Evolutionary conservation across 2,329 filamentous ascomycete genomes (phyloP).

Genomic region (Scedosporium dehoogii): DNA sequence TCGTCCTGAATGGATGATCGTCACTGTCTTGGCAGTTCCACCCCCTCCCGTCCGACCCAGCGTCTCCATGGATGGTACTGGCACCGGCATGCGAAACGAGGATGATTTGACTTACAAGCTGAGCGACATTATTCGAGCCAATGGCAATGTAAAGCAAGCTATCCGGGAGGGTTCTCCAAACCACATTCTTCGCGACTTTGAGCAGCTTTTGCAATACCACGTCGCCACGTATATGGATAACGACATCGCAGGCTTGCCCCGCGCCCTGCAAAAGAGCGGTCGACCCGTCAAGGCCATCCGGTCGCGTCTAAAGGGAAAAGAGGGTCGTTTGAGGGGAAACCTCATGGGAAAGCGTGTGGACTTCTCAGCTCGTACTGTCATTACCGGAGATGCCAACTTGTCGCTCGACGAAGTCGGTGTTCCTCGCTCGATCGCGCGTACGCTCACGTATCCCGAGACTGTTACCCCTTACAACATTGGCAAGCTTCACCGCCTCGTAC

Average conservation of each 20-base stretch:
- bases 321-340: conserved; percentile 94
- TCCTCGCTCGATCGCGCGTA: conserved; percentile 83
- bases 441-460: conserved; percentile 90
- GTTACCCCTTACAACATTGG: conserved; percentile 97
- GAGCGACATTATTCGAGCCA: conserved; percentile 95
- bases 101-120: conserved; percentile 99
- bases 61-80: conserved; percentile 93
- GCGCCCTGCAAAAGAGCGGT: conserved; percentile 92
- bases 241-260: conserved; percentile 90
- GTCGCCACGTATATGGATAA: conserved; percentile 99
- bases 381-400: conserved; percentile 95
- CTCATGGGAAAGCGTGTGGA: conserved; percentile 99
- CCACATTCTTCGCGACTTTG: conserved; percentile 86
- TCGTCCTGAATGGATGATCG: conserved; percentile 94
- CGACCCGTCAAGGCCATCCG: conserved; percentile 95
- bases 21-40: conserved; percentile 89
- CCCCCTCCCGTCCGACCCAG: conserved; percentile 92
- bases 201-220: conserved; percentile 88
- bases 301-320: conserved; percentile 96
- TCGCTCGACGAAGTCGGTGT: conserved; percentile 97
- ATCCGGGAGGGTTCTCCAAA: conserved; percentile 85
- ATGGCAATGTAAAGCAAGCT: conserved; percentile 85
- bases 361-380: conserved; percentile 98
- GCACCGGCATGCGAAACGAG: conserved; percentile 86
- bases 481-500: conserved; percentile 78